Evolutionary conservation across 1,139 yeast species (phyloP).

Genomic region (Taiozyma onychis): DNA sequence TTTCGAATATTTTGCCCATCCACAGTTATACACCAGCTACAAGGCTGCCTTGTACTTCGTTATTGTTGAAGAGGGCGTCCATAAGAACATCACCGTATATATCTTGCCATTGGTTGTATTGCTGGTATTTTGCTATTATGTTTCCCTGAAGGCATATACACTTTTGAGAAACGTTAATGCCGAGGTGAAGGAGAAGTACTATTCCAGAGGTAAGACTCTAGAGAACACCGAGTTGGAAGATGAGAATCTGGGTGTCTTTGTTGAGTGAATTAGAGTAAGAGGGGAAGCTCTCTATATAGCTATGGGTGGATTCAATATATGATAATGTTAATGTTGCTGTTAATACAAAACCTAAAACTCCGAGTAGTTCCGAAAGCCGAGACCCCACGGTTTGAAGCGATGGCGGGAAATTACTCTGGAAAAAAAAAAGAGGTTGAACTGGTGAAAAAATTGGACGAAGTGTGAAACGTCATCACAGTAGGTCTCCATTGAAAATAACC

Average conservation of each 20-base stretch:
- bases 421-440: not conserved
- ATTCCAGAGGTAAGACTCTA: constrained; percentile 56
- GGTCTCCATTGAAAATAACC: not conserved
- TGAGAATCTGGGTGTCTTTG: not conserved
- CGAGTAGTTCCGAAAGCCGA: not conserved
- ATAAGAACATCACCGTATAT: constrained; percentile 1
- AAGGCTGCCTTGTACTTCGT: constrained; percentile 4
- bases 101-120: constrained; percentile 8
- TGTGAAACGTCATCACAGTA: not conserved
- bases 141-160: not conserved
- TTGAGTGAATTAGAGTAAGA: not conserved
- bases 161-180: constrained; percentile 28
- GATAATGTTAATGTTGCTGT: not conserved
- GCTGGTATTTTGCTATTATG: not conserved
- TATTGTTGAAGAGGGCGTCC: constrained; percentile 4
- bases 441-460: not conserved
- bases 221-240: constrained; percentile 41
- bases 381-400: not conserved
- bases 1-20: constrained; percentile 8
- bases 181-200: constrained; percentile 54
- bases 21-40: constrained; percentile 5
- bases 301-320: not conserved
- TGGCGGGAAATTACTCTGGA: not conserved
- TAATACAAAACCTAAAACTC: not conserved
- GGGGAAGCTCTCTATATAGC: not conserved